Conservation (phyloP, 177 flowering plant species). For the Vitis hybrid region DNA sequence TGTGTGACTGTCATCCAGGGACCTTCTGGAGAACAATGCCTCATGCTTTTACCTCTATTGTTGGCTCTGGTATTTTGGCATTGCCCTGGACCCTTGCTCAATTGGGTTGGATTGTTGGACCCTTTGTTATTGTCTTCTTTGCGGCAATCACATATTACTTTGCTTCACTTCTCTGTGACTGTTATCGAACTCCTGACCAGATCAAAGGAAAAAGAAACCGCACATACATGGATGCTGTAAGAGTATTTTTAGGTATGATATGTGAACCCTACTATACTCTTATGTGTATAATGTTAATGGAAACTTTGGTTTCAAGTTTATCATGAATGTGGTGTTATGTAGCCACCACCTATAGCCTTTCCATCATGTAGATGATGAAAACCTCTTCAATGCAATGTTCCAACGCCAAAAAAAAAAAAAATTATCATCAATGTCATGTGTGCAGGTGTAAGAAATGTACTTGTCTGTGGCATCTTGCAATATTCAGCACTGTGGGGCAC, state of each 20-base stretch:
- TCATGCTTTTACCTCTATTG: slow-evolving; percentile 35
- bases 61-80: slow-evolving; percentile 44
- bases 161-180: slow-evolving; percentile 32
- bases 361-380: no score
- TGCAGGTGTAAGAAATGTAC: slow-evolving; percentile 23
- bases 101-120: slow-evolving; percentile 45
- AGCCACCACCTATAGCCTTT: no score
- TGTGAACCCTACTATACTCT: background rate
- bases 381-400: no score
- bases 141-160: slow-evolving; percentile 30
- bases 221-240: slow-evolving; percentile 33
- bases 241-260: slow-evolving; percentile 21
- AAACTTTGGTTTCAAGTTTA: no score
- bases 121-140: slow-evolving; percentile 21
- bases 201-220: slow-evolving; percentile 27
- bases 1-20: slow-evolving; percentile 16
- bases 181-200: slow-evolving; percentile 41
- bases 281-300: background rate
- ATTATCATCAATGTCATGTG: background rate
- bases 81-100: slow-evolving; percentile 50
- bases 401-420: no score
- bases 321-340: no score
- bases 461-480: slow-evolving; percentile 27
- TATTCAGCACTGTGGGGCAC: slow-evolving; percentile 29
- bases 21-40: slow-evolving; percentile 39